Percentiles rank a stretch among this genome's conserved stretches.
Conservation (phyloP, 2,329 filamentous ascomycete species). For the Botrytis deweyae region DNA sequence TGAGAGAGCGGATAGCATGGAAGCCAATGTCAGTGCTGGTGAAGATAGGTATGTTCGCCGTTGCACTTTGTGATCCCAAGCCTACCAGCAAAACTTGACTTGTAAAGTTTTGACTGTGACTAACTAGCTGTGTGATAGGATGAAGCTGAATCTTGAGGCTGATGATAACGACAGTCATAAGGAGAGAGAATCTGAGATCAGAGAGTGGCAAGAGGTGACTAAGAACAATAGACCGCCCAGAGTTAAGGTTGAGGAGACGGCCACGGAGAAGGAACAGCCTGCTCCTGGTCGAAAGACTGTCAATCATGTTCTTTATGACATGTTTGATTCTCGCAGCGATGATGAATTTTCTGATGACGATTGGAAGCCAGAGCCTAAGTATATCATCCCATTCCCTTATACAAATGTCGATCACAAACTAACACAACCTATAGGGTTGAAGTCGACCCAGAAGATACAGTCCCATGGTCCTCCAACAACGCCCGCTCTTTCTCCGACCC, state of each 20-base stretch:
- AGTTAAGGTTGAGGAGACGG: neutral
- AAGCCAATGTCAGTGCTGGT: neutral
- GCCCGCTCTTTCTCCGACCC: neutral
- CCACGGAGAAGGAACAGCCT: neutral
- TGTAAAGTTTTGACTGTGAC: neutral
- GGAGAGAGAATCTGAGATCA: neutral
- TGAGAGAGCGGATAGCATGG: neutral
- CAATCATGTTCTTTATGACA: neutral
- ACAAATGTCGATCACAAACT: neutral
- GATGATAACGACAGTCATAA: neutral
- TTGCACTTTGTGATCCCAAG: neutral
- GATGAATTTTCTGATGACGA: neutral
- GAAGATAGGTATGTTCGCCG: neutral
- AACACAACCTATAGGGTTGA: neutral
- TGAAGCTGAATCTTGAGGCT: neutral
- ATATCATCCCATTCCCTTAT: neutral
- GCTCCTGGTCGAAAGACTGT: neutral
- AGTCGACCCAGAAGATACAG: neutral
- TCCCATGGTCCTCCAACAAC: neutral
- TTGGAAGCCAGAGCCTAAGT: neutral
- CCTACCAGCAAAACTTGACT: neutral
- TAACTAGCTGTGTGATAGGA: neutral
- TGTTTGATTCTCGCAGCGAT: neutral
- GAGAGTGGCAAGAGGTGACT: neutral
- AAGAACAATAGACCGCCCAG: neutral